Conservation (phyloP, 2,329 filamentous ascomycete genomes). For the Fusarium metavorans region DNA sequence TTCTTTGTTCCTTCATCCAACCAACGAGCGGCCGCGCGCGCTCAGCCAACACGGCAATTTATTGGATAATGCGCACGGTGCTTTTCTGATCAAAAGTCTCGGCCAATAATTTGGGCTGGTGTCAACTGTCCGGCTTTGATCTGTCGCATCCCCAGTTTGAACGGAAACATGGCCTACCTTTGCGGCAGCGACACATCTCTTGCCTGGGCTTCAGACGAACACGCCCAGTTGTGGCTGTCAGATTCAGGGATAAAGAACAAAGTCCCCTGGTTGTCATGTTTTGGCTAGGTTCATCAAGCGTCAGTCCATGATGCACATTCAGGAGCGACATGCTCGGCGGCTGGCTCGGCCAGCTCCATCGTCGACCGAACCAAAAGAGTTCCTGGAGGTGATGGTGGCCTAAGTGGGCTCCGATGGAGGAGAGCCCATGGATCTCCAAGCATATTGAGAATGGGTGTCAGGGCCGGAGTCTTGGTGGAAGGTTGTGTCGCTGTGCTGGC, state of each 20-base stretch:
- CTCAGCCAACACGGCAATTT: neutral
- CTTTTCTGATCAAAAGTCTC: neutral
- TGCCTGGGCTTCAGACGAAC: neutral
- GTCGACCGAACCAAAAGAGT: no score
- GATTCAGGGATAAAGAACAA: neutral
- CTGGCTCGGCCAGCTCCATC: neutral
- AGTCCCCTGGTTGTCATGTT: neutral
- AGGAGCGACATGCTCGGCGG: neutral
- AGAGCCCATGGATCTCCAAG: neutral
- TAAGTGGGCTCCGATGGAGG: no score
- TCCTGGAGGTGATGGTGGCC: no score
- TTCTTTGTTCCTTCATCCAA: neutral
- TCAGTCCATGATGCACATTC: neutral
- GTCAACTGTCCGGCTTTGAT: neutral
- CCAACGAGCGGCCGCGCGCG: neutral
- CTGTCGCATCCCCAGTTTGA: neutral
- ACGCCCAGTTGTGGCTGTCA: neutral
- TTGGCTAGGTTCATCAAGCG: neutral
- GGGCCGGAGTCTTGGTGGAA: neutral
- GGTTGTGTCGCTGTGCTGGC: neutral
- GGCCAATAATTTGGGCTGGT: neutral
- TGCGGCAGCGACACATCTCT: neutral
- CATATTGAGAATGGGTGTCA: neutral
- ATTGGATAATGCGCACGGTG: neutral
- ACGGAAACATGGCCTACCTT: neutral